Percentiles rank a stretch among this genome's conserved stretches.
phyloP scores from a whole-genome alignment of 2,329 filamentous ascomycete species.

The Colletotrichum camelliae region DNA sequence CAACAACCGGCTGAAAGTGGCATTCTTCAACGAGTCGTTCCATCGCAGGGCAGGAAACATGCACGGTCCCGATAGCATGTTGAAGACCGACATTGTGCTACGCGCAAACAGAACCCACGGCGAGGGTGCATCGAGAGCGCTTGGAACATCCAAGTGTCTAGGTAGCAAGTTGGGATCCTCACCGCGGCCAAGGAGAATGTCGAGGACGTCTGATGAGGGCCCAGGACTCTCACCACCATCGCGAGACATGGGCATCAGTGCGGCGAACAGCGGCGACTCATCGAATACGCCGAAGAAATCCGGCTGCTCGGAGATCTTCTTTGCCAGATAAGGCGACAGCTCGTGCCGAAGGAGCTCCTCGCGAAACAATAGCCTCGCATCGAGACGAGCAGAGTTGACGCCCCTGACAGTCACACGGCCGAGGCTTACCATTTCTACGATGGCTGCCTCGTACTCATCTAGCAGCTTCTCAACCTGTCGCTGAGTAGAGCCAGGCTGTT shows the following conservation, averaged over 20 bases:
- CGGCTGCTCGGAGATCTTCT: neutral
- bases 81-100: neutral
- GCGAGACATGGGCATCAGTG: neutral
- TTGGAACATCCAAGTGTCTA: accelerated
- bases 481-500: neutral
- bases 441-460: neutral
- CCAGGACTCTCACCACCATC: neutral
- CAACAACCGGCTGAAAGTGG: neutral
- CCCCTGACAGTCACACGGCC: neutral
- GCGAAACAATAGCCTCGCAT: neutral
- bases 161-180: neutral
- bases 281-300: neutral
- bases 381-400: neutral
- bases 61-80: neutral
- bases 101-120: neutral
- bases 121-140: neutral
- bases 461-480: neutral
- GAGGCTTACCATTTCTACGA: neutral
- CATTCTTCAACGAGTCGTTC: neutral
- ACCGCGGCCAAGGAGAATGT: accelerated
- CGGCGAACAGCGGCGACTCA: neutral
- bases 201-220: neutral
- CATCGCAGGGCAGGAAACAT: neutral
- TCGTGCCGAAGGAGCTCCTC: neutral
- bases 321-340: neutral